Evolutionary conservation across 148 eudicot species (phyloP).

Genomic region (Fagopyrum esculentum): DNA sequence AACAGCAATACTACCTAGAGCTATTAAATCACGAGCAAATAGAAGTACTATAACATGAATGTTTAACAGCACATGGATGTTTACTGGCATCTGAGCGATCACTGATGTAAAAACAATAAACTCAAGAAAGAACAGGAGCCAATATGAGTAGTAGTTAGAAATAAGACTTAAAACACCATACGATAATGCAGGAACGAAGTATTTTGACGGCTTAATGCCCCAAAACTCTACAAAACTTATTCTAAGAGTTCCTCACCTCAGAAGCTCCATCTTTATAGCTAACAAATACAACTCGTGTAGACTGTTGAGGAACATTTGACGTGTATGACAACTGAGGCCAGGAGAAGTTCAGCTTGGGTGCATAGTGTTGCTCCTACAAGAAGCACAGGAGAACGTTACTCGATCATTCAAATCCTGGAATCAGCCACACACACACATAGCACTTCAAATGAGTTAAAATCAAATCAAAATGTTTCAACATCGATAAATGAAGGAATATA

Average conservation of each 20-base stretch:
- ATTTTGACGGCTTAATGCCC: not conserved
- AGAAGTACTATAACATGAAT: not conserved
- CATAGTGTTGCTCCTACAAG: constrained; percentile 79
- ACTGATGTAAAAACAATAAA: not conserved
- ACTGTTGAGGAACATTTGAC: constrained; percentile 63
- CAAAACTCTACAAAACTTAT: not conserved
- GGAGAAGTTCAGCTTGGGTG: constrained; percentile 60
- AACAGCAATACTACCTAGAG: not conserved
- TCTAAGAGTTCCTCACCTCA: constrained; percentile 36
- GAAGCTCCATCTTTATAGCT: constrained; percentile 46
- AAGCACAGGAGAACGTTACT: constrained; percentile 3
- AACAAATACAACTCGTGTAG: constrained; percentile 51
- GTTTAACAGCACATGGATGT: not conserved
- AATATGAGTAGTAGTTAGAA: not conserved
- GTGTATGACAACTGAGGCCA: constrained; percentile 88
- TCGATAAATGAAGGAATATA: not conserved
- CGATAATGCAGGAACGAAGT: not conserved
- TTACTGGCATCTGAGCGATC: not conserved
- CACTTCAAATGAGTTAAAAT: not conserved
- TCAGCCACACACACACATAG: not conserved
- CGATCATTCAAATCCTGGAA: not conserved
- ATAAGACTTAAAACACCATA: not conserved
- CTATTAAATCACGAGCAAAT: not conserved
- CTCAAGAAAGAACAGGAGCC: not conserved
- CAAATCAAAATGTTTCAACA: not conserved